Evolutionary conservation across 192 early-diverging fungal genomes (phyloP).

Genomic region (Podila epigama): DNA sequence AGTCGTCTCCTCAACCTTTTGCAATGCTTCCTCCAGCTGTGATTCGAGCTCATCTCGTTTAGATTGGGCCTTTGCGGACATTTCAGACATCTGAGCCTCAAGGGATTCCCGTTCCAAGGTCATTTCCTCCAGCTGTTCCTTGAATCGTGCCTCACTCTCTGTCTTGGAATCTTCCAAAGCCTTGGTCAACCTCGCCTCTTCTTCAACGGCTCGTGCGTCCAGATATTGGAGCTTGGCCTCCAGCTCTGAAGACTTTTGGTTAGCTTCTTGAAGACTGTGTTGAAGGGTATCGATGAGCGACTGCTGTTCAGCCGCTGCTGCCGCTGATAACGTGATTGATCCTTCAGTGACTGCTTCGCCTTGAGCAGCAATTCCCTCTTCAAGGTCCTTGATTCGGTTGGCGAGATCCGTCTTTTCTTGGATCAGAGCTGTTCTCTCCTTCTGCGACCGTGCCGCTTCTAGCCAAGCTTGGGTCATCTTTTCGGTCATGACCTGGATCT

Average conservation of each 20-base stretch:
- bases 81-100: conserved; percentile 7
- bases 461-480: conserved; percentile 50
- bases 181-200: conserved; percentile 32
- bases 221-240: conserved; percentile 48
- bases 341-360: too few relatives aligned
- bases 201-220: conserved; percentile 42
- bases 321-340: not conserved
- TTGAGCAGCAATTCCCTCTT: too few relatives aligned
- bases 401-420: conserved; percentile 33
- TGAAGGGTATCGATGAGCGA: conserved; percentile 36
- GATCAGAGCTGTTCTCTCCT: conserved; percentile 29
- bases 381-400: conserved; percentile 25
- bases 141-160: conserved; percentile 16
- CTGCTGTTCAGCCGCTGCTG: conserved; percentile 16
- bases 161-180: conserved; percentile 5
- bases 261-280: conserved; percentile 35
- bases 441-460: conserved; percentile 45
- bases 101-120: conserved; percentile 1
- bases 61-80: not conserved
- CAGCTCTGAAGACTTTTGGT: conserved; percentile 26
- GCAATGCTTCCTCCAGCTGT: conserved; percentile 13
- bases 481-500: conserved; percentile 34
- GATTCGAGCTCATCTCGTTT: conserved; percentile 10
- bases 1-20: conserved; percentile 46
- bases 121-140: conserved; percentile 1